These are phyloP conservation scores for Colletotrichum plurivorum DNA, from an alignment of 2,329 filamentous ascomycete genomes.

Conservation along the genomic window DNA sequence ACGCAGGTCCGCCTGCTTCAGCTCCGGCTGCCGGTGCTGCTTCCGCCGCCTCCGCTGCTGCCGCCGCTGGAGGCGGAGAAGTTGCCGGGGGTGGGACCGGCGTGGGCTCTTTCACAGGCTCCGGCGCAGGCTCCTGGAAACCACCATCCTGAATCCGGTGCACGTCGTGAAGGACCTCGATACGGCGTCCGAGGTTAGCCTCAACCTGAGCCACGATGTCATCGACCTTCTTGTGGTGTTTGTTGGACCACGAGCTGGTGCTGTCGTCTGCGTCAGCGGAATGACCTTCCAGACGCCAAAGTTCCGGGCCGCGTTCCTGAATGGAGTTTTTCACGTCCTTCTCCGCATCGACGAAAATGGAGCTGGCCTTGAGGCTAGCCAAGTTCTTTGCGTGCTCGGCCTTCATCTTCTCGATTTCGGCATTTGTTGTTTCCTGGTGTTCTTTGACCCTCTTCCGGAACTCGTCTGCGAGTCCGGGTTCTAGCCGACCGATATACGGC, in stretches of 20 bases:
- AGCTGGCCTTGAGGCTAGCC: slow-evolving; percentile 79
- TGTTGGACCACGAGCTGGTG: slow-evolving; percentile 52
- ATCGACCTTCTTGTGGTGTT: slow-evolving; percentile 72
- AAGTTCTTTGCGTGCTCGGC: slow-evolving; percentile 82
- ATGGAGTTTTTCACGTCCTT: slow-evolving; percentile 78
- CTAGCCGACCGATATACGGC: slow-evolving; percentile 76
- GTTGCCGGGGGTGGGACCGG: slow-evolving; percentile 42
- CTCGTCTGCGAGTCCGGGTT: slow-evolving; percentile 83
- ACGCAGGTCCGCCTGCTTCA: slow-evolving; percentile 48
- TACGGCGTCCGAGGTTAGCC: slow-evolving; percentile 75
- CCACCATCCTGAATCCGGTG: slow-evolving; percentile 85
- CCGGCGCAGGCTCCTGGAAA: slow-evolving; percentile 72
- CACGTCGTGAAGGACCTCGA: slow-evolving; percentile 74
- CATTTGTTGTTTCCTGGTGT: slow-evolving; percentile 79
- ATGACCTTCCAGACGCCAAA: slow-evolving; percentile 74
- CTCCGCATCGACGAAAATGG: slow-evolving; percentile 80
- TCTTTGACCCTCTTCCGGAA: slow-evolving; percentile 85
- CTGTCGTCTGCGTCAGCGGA: slow-evolving; percentile 61
- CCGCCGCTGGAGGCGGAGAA: slow-evolving; percentile 38
- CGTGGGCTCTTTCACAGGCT: slow-evolving; percentile 52
- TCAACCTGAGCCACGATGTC: slow-evolving; percentile 84
- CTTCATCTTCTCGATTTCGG: slow-evolving; percentile 89
- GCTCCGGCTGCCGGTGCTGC: slow-evolving; percentile 39
- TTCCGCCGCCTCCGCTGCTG: slow-evolving; percentile 28
- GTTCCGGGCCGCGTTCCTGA: slow-evolving; percentile 71